Evolutionary conservation across 768 basidiomycete species (phyloP), one percentile per base, ranked within the genome.

Genomic region (Tulasnella sp.): DNA sequence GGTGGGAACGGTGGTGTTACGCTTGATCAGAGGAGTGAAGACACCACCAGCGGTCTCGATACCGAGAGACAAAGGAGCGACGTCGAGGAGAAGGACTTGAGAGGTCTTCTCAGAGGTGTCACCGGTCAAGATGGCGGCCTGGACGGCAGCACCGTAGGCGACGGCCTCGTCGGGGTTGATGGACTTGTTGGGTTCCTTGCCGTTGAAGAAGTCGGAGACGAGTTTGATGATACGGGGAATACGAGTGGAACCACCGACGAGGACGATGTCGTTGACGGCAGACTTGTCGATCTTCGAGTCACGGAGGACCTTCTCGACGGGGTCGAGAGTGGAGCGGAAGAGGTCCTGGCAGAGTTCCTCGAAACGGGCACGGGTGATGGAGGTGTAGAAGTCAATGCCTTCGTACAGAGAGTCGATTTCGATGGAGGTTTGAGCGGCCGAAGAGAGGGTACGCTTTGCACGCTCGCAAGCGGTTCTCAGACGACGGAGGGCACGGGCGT

Each of bases 141-240:
- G 92, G 82, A 93, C 89, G 82, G 92, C 92, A 72, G 92, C 92
- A 86, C 92, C 92, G 84, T 92, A 91, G 42, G 92, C 92, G 77
- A 93, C 92, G 75, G 92, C 92, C 86, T 93, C 92, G 83, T 93
- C 92, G 50, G 92, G 91, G 87, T 92, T 92, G 86, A 93, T 91
- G 75, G 88, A 88, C 85, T 89, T 90, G 83, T 89, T 90, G 78
- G 90, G 92, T 85, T 92, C 91, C 86, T 92, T 91, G 80, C 90
- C 89, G 84, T 88, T 88, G 86, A 93, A 93, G 87, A 89, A 92
- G 79, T 93, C 91, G 81, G 88, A 89, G 82, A 92, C 88, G 84
- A 92, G 89, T 85, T 92, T 88, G 84, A 91, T 90, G 79, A 93
- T 88, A 83, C 89, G 87, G 82, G 88, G 88, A 82, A 88, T 88